Conservation (phyloP, 306 rosid genomes). For the Benincasa hispida region DNA sequence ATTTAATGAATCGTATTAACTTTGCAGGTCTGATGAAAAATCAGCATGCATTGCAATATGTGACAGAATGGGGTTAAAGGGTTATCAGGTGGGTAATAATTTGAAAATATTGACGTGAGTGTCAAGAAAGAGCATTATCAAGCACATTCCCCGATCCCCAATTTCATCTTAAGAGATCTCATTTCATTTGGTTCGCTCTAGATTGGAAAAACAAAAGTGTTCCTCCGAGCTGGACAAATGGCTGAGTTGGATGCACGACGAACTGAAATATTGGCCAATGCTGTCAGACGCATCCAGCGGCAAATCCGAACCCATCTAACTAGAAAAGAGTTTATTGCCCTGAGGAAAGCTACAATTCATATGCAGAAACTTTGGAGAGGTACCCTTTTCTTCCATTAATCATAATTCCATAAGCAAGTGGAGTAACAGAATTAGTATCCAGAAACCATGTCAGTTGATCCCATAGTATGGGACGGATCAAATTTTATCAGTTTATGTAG, state of each 20-base stretch:
- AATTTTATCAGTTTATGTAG: background rate
- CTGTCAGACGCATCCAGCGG: slow-evolving; percentile 61
- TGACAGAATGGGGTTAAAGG: slow-evolving; percentile 69
- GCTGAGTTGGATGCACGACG: slow-evolving; percentile 82
- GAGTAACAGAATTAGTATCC: background rate
- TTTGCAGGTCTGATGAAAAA: slow-evolving; percentile 68
- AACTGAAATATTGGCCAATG: slow-evolving; percentile 69
- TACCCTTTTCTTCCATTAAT: slow-evolving; percentile 12
- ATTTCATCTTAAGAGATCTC: background rate
- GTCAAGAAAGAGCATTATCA: background rate
- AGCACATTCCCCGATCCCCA: background rate
- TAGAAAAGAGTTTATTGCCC: slow-evolving; percentile 51
- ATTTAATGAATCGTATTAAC: slow-evolving; percentile 2
- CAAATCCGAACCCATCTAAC: slow-evolving; percentile 65
- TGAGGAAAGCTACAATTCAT: slow-evolving; percentile 44
- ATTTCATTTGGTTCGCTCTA: slow-evolving; percentile 13
- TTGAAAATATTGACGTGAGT: background rate
- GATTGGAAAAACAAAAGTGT: slow-evolving; percentile 83
- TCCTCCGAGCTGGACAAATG: slow-evolving; percentile 92
- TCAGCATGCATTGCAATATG: slow-evolving; percentile 57
- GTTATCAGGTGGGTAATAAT: slow-evolving; percentile 50
- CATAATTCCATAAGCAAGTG: background rate
- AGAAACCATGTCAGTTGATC: background rate
- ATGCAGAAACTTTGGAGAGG: slow-evolving; percentile 77
- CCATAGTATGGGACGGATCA: background rate